These are phyloP conservation scores for Penicillium freii DNA, from an alignment of 2,329 filamentous ascomycete genomes.

Conservation along the genomic window DNA sequence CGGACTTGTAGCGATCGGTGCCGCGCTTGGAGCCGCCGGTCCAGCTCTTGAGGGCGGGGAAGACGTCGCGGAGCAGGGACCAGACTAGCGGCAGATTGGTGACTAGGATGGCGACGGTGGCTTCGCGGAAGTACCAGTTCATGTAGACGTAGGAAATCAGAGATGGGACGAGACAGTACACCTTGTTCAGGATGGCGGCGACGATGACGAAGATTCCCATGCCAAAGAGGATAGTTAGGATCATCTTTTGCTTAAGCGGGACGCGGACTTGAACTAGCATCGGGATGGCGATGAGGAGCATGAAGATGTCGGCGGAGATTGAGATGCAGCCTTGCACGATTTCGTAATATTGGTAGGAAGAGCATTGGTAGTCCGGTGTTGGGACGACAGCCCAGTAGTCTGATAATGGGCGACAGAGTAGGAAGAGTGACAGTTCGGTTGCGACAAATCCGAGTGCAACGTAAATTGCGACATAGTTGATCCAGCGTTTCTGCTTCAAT, in stretches of 20 bases:
- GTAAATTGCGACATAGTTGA: constrained; percentile 43
- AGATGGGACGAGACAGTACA: constrained; percentile 46
- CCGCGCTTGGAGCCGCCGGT: constrained; percentile 37
- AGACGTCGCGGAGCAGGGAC: constrained; percentile 52
- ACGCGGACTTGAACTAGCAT: constrained; percentile 42
- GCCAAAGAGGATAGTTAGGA: constrained; percentile 43
- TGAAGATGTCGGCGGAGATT: constrained; percentile 45
- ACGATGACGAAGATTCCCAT: constrained; percentile 50
- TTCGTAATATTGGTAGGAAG: constrained; percentile 46
- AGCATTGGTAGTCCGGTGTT: constrained; percentile 43
- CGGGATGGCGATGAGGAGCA: constrained; percentile 46
- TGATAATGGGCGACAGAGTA: constrained; percentile 51
- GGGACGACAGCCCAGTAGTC: constrained; percentile 55
- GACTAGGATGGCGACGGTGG: constrained; percentile 47
- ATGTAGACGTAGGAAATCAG: constrained; percentile 46
- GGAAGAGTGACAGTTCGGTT: constrained; percentile 51
- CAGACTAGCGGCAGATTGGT: constrained; percentile 54
- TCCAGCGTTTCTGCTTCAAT: constrained; percentile 35
- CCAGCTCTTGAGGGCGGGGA: constrained; percentile 44
- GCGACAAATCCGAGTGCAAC: constrained; percentile 48
- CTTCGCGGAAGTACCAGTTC: constrained; percentile 51
- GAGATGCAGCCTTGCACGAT: constrained; percentile 48
- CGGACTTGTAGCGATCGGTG: constrained; percentile 36
- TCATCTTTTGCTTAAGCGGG: constrained; percentile 45
- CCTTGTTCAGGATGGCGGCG: constrained; percentile 51